phyloP scores from a whole-genome alignment of 192 early-diverging fungal species.

The Podochytrium sp. region DNA sequence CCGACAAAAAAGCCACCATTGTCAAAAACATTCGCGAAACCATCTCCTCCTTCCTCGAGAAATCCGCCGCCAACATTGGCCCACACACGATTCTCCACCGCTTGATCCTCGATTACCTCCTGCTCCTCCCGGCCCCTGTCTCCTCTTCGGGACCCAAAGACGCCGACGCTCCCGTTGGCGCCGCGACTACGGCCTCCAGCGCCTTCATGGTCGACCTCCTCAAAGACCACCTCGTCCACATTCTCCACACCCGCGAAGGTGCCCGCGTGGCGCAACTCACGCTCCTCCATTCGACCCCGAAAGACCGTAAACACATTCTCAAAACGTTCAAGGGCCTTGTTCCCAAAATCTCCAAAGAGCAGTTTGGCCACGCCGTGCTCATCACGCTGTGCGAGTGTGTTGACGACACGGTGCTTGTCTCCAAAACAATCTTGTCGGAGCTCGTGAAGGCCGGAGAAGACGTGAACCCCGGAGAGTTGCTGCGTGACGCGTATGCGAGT shows the following conservation, averaged over 20 bases:
- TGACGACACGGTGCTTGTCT: slow-evolving; percentile 89
- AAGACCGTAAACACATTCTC: slow-evolving; percentile 90
- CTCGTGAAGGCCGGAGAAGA: slow-evolving; percentile 40
- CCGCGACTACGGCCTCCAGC: neutral
- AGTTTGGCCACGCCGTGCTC: slow-evolving; percentile 87
- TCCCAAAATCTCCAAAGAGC: slow-evolving; percentile 80
- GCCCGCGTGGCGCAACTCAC: slow-evolving; percentile 83
- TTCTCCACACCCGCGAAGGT: slow-evolving; percentile 93
- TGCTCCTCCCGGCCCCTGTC: slow-evolving; percentile 18
- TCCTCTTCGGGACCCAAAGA: slow-evolving; percentile 37
- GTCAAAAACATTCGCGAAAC: slow-evolving; percentile 72
- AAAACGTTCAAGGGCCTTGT: slow-evolving; percentile 84
- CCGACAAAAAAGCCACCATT: slow-evolving; percentile 71
- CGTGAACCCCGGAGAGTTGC: slow-evolving; percentile 40
- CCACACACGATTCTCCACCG: slow-evolving; percentile 84
- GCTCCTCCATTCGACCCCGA: slow-evolving; percentile 76
- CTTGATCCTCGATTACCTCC: slow-evolving; percentile 83
- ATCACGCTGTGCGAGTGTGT: slow-evolving; percentile 82
- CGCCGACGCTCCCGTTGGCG: slow-evolving; percentile 64
- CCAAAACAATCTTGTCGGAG: slow-evolving; percentile 72
- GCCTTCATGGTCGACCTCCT: slow-evolving; percentile 73
- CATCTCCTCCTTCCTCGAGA: slow-evolving; percentile 77
- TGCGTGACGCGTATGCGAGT: slow-evolving; percentile 76
- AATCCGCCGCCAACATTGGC: slow-evolving; percentile 68
- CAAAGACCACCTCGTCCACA: slow-evolving; percentile 81